Conservation (phyloP, 352 stramenopile genomes). For the Globisporangium recalcitrans region DNA sequence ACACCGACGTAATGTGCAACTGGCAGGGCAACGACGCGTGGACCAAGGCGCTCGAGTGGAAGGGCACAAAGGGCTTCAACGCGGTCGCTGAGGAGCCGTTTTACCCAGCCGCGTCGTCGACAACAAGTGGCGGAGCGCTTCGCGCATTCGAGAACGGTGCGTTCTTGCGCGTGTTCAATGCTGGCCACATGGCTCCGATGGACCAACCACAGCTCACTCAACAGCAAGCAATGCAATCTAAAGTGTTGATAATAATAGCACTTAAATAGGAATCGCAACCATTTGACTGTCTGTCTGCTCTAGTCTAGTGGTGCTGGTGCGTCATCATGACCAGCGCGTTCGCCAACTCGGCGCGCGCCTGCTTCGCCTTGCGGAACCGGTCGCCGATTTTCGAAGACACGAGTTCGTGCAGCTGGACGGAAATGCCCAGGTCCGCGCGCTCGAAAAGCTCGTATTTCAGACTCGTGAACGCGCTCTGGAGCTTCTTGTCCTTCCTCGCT, state of each 20-base stretch:
- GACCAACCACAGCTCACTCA: slow-evolving; percentile 36
- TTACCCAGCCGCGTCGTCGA: no score
- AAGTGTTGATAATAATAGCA: neutral
- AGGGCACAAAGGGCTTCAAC: slow-evolving; percentile 79
- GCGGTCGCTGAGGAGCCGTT: slow-evolving; percentile 24
- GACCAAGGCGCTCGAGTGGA: slow-evolving; percentile 89
- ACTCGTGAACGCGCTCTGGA: slow-evolving; percentile 20
- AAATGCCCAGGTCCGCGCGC: slow-evolving; percentile 32
- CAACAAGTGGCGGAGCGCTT: slow-evolving; percentile 25
- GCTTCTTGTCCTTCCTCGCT: slow-evolving; percentile 17
- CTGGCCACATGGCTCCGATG: slow-evolving; percentile 56
- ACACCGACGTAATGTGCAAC: slow-evolving; percentile 96
- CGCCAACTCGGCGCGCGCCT: neutral
- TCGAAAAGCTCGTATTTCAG: slow-evolving; percentile 29
- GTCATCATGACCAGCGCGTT: slow-evolving; percentile 19
- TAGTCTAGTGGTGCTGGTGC: slow-evolving; percentile 11
- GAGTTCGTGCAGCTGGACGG: slow-evolving; percentile 37
- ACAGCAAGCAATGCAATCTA: no score
- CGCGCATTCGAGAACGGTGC: slow-evolving; percentile 35
- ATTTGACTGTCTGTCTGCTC: neutral
- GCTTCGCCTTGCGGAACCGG: slow-evolving; percentile 26
- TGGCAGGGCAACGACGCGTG: slow-evolving; percentile 93
- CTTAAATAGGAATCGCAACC: neutral
- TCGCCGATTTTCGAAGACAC: slow-evolving; percentile 34
- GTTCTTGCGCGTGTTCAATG: slow-evolving; percentile 45